Conservation (phyloP, 2,329 filamentous ascomycete species). For the Hypomyces rosellus region DNA sequence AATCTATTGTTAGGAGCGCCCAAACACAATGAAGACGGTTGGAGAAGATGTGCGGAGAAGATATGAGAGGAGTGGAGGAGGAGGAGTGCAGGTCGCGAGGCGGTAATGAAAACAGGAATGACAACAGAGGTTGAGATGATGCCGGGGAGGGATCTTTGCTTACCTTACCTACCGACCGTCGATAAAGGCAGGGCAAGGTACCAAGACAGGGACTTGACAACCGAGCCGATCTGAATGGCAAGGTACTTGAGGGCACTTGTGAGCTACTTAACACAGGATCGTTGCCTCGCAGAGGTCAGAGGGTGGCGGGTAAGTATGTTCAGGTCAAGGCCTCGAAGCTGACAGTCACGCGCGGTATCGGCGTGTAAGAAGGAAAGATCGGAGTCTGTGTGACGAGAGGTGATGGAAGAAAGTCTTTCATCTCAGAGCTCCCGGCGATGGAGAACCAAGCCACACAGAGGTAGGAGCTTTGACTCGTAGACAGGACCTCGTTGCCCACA, state of each 20-base stretch:
- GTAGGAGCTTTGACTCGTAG: too few species aligned
- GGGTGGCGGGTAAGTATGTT: neutral
- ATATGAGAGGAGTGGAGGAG: neutral
- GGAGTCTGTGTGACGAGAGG: neutral
- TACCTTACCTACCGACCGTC: constrained; percentile 6
- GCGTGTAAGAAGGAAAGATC: neutral
- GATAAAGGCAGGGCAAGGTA: too few species aligned
- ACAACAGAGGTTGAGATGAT: neutral
- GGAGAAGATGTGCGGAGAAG: neutral
- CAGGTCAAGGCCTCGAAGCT: neutral
- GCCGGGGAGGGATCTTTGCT: constrained; percentile 6
- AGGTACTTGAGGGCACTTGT: too few species aligned
- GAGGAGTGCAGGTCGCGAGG: neutral
- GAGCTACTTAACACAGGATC: too few species aligned
- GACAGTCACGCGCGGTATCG: neutral
- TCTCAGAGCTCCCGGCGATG: too few species aligned
- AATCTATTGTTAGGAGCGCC: neutral
- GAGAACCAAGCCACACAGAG: too few species aligned
- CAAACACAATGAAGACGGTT: neutral
- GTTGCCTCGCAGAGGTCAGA: too few species aligned
- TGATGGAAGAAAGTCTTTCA: neutral
- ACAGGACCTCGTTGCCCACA: too few species aligned
- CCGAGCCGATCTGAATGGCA: too few species aligned
- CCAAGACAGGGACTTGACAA: too few species aligned
- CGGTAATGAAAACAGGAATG: neutral